phyloP scores from a whole-genome alignment of 352 stramenopile species.

The Peronospora farinosa region DNA sequence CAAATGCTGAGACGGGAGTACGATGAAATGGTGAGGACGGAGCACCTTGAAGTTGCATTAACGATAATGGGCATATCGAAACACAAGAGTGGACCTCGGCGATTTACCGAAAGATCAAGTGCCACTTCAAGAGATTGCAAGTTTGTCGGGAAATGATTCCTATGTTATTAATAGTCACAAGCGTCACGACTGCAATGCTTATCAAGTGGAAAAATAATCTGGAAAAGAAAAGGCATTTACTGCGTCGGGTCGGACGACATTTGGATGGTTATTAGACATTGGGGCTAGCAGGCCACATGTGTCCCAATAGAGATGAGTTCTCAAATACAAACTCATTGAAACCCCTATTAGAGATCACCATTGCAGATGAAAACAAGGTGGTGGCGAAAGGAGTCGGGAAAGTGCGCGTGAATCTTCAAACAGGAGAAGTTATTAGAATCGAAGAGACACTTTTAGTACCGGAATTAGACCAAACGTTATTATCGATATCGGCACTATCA shows the following conservation, averaged over 20 bases:
- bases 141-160: background rate
- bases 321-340: background rate
- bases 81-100: background rate
- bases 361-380: too few species aligned
- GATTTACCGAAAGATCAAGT: background rate
- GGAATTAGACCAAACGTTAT: background rate
- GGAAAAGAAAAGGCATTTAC: background rate
- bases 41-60: background rate
- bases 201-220: background rate
- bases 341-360: background rate
- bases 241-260: background rate
- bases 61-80: background rate
- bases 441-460: background rate
- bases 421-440: background rate
- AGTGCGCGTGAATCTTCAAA: background rate
- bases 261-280: background rate
- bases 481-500: too few species aligned
- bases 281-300: too few species aligned
- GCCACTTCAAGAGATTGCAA: background rate
- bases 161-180: background rate
- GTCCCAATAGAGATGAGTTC: background rate
- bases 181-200: background rate
- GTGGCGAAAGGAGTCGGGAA: too few species aligned
- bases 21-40: background rate
- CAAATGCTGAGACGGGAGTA: constrained; percentile 1